phyloP scores from a whole-genome alignment of 352 stramenopile genomes.

The Phytophthora pluvialis region DNA sequence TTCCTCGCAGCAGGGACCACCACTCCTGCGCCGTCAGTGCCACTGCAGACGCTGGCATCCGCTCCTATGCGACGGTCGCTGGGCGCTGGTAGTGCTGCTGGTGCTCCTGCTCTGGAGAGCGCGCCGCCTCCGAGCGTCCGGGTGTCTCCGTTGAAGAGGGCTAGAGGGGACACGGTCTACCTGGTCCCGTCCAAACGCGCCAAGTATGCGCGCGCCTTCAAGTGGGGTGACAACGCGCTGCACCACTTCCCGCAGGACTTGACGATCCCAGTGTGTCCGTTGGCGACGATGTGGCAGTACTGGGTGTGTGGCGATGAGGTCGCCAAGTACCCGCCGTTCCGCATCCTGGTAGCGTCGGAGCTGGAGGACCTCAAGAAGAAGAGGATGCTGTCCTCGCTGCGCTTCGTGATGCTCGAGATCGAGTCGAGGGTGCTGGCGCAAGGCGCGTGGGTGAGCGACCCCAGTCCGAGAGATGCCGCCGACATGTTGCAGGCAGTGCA shows the following conservation, averaged over 20 bases:
- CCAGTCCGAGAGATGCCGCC: constrained; percentile 18
- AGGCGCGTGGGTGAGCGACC: constrained; percentile 26
- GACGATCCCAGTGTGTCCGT: constrained; percentile 13
- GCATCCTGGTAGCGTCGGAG: constrained; percentile 23
- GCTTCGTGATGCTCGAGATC: constrained; percentile 38
- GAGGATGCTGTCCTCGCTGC: constrained; percentile 19
- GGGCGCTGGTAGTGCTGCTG: not conserved
- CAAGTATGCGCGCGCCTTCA: constrained; percentile 25
- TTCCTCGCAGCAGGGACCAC: constrained; percentile 3
- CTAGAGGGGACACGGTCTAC: constrained; percentile 8
- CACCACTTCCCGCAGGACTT: constrained; percentile 32
- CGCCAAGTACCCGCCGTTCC: constrained; percentile 28
- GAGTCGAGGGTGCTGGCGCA: constrained; percentile 28
- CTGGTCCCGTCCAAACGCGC: constrained; percentile 19
- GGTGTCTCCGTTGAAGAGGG: constrained; percentile 13
- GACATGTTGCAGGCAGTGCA: constrained; percentile 32
- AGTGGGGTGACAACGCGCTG: constrained; percentile 30
- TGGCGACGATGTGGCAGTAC: constrained; percentile 22
- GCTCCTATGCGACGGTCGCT: not conserved
- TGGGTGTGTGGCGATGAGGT: constrained; percentile 25
- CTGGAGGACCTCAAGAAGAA: constrained; percentile 16
- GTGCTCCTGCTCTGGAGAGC: not conserved
- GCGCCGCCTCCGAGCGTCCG: not conserved
- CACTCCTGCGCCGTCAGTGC: not conserved
- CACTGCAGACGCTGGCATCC: not conserved